A percentile compares a stretch with the other conserved stretches of the same genome.
These are phyloP conservation scores for Beauveria pseudobassiana DNA, from an alignment of 2,329 filamentous ascomycete genomes.

Conservation along the genomic window DNA sequence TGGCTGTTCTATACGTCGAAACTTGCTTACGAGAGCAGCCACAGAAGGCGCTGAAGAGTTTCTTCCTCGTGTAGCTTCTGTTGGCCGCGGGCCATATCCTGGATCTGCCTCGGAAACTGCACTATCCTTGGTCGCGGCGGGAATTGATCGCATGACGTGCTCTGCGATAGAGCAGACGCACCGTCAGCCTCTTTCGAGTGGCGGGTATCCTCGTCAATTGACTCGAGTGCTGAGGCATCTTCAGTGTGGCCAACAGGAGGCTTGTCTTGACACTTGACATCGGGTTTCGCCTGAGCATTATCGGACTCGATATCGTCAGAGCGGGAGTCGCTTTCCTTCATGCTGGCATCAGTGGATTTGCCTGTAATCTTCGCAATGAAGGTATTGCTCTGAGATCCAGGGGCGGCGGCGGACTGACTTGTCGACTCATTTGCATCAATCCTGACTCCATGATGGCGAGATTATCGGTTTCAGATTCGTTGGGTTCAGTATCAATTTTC, in stretches of 20 bases:
- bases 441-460: background rate
- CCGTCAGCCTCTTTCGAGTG: background rate
- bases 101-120: background rate
- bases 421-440: background rate
- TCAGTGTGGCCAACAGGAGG: background rate
- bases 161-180: background rate
- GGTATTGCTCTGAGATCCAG: background rate
- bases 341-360: background rate
- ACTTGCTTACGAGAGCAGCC: slow-evolving; percentile 20
- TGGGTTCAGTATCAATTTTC: background rate
- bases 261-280: background rate
- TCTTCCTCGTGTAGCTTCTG: background rate
- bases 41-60: slow-evolving; percentile 16
- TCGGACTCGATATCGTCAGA: background rate
- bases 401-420: background rate
- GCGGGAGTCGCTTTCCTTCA: background rate
- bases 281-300: background rate
- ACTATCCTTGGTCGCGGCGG: background rate
- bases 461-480: background rate
- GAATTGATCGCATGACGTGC: background rate
- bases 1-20: slow-evolving; percentile 17
- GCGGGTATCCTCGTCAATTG: background rate
- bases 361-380: background rate
- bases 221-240: background rate
- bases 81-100: background rate